These are phyloP conservation scores for Diaporthe sp. DNA, from an alignment of 2,329 filamentous ascomycete species.

Conservation along the genomic window DNA sequence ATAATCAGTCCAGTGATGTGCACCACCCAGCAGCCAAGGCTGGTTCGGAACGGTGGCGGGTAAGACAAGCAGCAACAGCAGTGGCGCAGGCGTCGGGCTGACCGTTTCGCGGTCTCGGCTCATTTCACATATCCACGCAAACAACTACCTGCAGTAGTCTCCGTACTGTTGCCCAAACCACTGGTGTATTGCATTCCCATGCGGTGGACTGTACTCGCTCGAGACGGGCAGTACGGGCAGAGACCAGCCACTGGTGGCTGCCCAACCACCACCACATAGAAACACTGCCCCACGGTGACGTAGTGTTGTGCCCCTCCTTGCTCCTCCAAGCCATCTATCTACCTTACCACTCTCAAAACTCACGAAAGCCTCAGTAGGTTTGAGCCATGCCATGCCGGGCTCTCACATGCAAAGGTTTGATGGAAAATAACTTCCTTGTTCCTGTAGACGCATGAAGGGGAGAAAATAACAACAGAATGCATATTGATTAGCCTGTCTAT, in stretches of 20 bases:
- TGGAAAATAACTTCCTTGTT: neutral
- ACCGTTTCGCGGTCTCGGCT: constrained; percentile 17
- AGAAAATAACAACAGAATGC: neutral
- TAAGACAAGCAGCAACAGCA: neutral
- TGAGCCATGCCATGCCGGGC: neutral
- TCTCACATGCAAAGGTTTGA: neutral
- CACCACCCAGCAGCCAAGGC: neutral
- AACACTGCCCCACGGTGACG: constrained; percentile 36
- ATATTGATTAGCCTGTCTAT: neutral
- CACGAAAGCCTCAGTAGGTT: neutral
- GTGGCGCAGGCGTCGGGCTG: constrained; percentile 25
- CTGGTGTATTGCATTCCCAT: neutral
- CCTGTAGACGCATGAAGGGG: neutral
- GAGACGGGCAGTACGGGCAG: neutral
- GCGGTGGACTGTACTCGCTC: neutral
- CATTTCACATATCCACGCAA: neutral
- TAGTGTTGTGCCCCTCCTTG: constrained; percentile 22
- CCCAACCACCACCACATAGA: constrained; percentile 28
- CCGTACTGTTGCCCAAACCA: neutral
- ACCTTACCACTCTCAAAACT: neutral
- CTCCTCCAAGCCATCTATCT: neutral
- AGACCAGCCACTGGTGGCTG: constrained; percentile 8
- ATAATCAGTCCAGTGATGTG: neutral
- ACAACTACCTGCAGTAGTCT: too few species aligned
- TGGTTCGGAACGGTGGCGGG: neutral